A percentile compares a stretch with the other conserved stretches of the same genome.
Evolutionary conservation across 2,329 filamentous ascomycete genomes (phyloP).

Genomic region (Chaetomium olivaceum): DNA sequence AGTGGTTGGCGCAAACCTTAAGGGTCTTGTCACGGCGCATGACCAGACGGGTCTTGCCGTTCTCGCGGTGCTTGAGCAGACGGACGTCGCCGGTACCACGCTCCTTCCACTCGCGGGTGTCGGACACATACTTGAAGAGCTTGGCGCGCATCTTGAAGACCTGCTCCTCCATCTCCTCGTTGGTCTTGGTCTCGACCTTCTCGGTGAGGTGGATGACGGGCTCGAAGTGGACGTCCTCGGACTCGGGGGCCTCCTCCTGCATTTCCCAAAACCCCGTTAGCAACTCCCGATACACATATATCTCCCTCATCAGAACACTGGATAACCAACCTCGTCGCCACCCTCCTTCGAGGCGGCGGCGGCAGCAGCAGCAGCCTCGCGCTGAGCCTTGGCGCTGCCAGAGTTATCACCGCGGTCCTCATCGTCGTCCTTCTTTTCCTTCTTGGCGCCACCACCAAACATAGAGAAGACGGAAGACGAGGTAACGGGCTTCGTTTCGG

Average conservation of each 20-base stretch:
- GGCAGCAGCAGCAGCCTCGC: constrained; percentile 50
- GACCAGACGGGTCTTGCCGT: constrained; percentile 93
- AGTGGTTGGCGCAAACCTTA: constrained; percentile 99
- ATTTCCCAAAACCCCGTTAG: constrained; percentile 39
- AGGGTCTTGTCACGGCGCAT: constrained; percentile 99
- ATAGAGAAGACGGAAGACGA: constrained; percentile 85
- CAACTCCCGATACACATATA: not conserved
- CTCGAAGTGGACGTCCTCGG: constrained; percentile 94
- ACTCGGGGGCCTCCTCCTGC: constrained; percentile 80
- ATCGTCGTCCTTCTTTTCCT: constrained; percentile 85
- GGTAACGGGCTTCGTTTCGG: constrained; percentile 46
- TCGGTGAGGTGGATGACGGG: constrained; percentile 94
- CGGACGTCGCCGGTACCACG: constrained; percentile 94
- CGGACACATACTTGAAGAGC: constrained; percentile 96
- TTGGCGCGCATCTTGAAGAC: constrained; percentile 99
- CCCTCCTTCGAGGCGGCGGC: constrained; percentile 51
- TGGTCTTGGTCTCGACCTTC: constrained; percentile 95
- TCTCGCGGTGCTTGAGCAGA: constrained; percentile 98
- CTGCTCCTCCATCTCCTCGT: constrained; percentile 97
- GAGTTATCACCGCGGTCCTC: constrained; percentile 84
- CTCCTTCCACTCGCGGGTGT: constrained; percentile 97
- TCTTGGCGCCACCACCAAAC: constrained; percentile 97
- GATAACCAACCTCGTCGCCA: constrained; percentile 50
- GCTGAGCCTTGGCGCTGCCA: constrained; percentile 81
- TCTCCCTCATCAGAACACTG: constrained; percentile 8